These are phyloP conservation scores for Jamesozyma piceae DNA, from an alignment of 805 yeast genomes.

Conservation along the genomic window DNA sequence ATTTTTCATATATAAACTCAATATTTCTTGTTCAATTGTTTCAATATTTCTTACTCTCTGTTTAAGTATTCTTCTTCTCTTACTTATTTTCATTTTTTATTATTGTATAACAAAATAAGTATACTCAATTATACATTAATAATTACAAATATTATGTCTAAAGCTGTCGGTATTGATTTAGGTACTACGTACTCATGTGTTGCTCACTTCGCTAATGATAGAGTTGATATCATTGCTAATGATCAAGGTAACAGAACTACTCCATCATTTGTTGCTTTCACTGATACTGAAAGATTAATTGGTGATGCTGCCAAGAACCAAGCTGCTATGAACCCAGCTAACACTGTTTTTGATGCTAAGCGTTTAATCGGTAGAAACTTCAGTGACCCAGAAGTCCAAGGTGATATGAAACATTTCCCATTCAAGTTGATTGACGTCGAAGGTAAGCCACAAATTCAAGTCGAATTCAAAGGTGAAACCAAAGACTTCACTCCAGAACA, in stretches of 20 bases:
- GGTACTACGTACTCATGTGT: conserved; percentile 98
- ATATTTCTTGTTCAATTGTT: neutral
- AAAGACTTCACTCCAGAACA: conserved; percentile 90
- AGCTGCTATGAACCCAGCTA: conserved; percentile 91
- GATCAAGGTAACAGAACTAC: conserved; percentile 99
- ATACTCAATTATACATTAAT: neutral
- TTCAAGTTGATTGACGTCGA: conserved; percentile 67
- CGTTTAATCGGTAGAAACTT: conserved; percentile 75
- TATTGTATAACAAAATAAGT: too few species aligned
- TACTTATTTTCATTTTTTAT: too few species aligned
- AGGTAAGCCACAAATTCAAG: conserved; percentile 83
- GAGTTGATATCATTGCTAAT: conserved; percentile 92
- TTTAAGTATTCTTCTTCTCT: too few species aligned
- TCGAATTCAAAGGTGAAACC: conserved; percentile 79
- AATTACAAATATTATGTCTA: conserved; percentile 27
- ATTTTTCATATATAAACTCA: neutral
- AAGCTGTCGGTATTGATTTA: conserved; percentile 70
- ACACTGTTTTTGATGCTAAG: conserved; percentile 93
- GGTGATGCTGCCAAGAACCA: conserved; percentile 79
- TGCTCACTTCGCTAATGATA: conserved; percentile 74
- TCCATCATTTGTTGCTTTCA: conserved; percentile 93
- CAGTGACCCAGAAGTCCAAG: conserved; percentile 49
- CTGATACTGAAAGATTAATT: conserved; percentile 59
- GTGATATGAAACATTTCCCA: conserved; percentile 69
- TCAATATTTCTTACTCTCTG: too few species aligned